Evolutionary conservation across 2,329 filamentous ascomycete species (phyloP).

Genomic region (Cytospora chrysosperma): DNA sequence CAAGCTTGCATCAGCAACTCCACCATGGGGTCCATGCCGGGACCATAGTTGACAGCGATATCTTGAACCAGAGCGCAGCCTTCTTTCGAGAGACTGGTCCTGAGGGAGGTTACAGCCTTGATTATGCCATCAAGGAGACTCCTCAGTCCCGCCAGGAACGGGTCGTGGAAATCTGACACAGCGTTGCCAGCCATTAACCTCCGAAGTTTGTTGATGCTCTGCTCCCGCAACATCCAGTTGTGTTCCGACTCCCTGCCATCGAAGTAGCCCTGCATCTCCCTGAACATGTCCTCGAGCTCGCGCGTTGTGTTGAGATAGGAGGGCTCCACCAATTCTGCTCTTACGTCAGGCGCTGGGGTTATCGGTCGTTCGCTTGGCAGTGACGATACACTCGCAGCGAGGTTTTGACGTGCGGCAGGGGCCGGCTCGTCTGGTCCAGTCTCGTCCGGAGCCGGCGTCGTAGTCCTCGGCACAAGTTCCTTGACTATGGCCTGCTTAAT

Average conservation of each 20-base stretch:
- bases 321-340: constrained; percentile 71
- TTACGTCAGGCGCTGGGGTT: constrained; percentile 64
- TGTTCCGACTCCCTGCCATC: constrained; percentile 87
- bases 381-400: constrained; percentile 55
- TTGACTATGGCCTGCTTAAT: constrained; percentile 81
- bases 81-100: constrained; percentile 87
- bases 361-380: constrained; percentile 54
- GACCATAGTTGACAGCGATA: constrained; percentile 71
- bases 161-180: constrained; percentile 69
- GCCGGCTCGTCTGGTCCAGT: constrained; percentile 14
- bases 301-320: constrained; percentile 79
- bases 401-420: constrained; percentile 42
- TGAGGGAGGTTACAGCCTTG: constrained; percentile 77
- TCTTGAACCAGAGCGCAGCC: constrained; percentile 84
- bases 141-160: constrained; percentile 71
- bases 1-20: constrained; percentile 87
- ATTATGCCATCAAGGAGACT: constrained; percentile 81
- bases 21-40: constrained; percentile 81
- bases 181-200: constrained; percentile 82
- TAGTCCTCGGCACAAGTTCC: constrained; percentile 59
- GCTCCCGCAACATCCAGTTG: constrained; percentile 88
- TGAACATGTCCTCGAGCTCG: constrained; percentile 85
- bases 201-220: constrained; percentile 73
- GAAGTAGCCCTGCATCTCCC: constrained; percentile 76
- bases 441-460: constrained; percentile 17